phyloP scores from a whole-genome alignment of 805 yeast genomes.

The Kluyveromyces lactis region DNA sequence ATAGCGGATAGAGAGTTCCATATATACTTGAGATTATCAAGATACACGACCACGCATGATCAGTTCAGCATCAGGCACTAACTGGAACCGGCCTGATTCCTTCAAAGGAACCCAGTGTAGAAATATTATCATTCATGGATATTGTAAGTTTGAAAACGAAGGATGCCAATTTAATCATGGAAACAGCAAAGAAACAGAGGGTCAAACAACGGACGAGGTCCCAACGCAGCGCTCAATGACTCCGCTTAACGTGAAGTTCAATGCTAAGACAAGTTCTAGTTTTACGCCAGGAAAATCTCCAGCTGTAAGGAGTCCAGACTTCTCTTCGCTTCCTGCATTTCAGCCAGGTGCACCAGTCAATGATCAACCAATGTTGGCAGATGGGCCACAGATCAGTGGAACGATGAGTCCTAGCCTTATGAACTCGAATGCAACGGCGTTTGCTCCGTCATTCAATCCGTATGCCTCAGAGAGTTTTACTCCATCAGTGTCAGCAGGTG shows the following conservation, averaged over 20 bases:
- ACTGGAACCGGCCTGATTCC: constrained; percentile 30
- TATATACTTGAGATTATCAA: no score
- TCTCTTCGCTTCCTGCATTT: not conserved
- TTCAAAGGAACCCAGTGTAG: constrained; percentile 77
- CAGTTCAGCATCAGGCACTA: not conserved
- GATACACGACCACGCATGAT: not conserved
- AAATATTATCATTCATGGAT: constrained; percentile 78
- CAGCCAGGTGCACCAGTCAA: not conserved
- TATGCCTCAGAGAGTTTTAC: constrained; percentile 24
- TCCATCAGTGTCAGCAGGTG: constrained; percentile 21
- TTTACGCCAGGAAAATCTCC: constrained; percentile 36
- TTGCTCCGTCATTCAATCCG: constrained; percentile 26
- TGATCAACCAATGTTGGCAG: not conserved
- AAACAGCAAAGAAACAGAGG: constrained; percentile 20
- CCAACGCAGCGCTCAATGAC: constrained; percentile 6
- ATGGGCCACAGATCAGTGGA: not conserved
- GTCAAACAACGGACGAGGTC: not conserved
- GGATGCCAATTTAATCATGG: constrained; percentile 81
- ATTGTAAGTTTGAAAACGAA: constrained; percentile 77
- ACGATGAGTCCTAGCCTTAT: constrained; percentile 1
- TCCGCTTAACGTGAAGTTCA: constrained; percentile 32
- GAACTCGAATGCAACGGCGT: constrained; percentile 2
- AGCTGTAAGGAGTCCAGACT: constrained; percentile 1
- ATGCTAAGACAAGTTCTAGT: constrained; percentile 46
- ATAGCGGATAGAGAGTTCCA: no score